Percentiles rank a stretch among this genome's conserved stretches.
phyloP scores from a whole-genome alignment of 768 basidiomycete species.

The Cystofilobasidium bisporidii region DNA sequence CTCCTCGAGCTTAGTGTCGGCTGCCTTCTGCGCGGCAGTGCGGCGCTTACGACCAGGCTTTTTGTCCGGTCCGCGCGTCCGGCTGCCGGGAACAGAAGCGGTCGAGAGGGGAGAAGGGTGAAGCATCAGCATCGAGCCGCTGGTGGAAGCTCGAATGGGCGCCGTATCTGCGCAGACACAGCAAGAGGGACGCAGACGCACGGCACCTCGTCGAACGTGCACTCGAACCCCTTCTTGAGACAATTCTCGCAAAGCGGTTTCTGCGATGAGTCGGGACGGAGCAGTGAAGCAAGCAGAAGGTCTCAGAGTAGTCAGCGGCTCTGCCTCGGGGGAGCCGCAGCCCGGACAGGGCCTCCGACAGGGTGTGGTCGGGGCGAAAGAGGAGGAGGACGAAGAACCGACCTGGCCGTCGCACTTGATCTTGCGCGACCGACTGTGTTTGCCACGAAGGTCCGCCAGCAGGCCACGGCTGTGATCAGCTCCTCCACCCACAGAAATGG shows the following conservation, averaged over 20 bases:
- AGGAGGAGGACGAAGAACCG: background rate
- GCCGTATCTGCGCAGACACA: too few species aligned
- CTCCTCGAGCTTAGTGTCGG: background rate
- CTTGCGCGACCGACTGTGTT: conserved; percentile 29
- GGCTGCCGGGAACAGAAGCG: too few species aligned
- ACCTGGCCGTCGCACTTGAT: conserved; percentile 29
- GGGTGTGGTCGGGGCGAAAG: background rate
- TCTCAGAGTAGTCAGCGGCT: background rate
- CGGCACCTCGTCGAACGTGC: conserved; percentile 26
- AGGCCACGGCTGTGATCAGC: too few species aligned
- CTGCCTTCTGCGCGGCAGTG: conserved; percentile 12
- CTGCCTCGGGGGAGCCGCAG: background rate
- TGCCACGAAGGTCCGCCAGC: too few species aligned
- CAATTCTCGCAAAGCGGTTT: conserved; percentile 28
- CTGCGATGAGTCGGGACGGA: background rate
- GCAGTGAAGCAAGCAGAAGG: background rate
- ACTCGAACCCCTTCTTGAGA: conserved; percentile 27
- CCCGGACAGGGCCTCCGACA: too few species aligned
- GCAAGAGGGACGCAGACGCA: conserved; percentile 10
- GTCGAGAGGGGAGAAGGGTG: too few species aligned
- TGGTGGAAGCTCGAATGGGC: too few species aligned
- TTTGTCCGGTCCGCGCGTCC: conserved; percentile 30
- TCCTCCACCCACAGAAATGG: too few species aligned
- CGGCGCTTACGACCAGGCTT: conserved; percentile 24
- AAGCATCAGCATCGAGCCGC: too few species aligned